Conservation (phyloP, 1,139 yeast genomes). For the Pichia sp. region DNA sequence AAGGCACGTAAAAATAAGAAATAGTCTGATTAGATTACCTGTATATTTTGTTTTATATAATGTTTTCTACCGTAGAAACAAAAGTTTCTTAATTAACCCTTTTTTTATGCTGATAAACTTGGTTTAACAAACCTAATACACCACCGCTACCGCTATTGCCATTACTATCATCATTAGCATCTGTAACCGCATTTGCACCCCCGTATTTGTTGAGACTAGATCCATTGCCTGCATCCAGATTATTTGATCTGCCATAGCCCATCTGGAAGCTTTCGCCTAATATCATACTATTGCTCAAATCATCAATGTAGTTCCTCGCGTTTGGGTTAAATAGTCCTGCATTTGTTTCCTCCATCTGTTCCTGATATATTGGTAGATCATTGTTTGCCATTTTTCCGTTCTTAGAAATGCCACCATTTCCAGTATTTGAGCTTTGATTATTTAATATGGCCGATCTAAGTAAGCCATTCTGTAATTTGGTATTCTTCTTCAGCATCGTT, state of each 20-base stretch:
- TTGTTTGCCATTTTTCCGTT: conserved; percentile 4
- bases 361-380: conserved; percentile 7
- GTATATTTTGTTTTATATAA: background rate
- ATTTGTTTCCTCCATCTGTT: conserved; percentile 29
- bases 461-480: conserved; percentile 9
- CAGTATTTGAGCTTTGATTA: conserved; percentile 14
- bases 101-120: conserved; percentile 65
- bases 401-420: conserved; percentile 13
- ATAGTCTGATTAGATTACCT: background rate
- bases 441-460: conserved; percentile 24
- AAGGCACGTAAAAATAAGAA: conserved; percentile 48
- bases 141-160: conserved; percentile 42
- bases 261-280: conserved; percentile 31
- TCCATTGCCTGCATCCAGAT: background rate
- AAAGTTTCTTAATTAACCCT: conserved; percentile 7
- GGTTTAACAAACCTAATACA: conserved; percentile 78
- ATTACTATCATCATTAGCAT: conserved; percentile 32
- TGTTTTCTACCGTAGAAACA: background rate
- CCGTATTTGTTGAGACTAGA: conserved; percentile 1
- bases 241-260: conserved; percentile 6
- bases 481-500: background rate
- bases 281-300: conserved; percentile 28
- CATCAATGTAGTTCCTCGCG: conserved; percentile 21
- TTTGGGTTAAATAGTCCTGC: conserved; percentile 26
- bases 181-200: conserved; percentile 20